Evolutionary conservation across 768 basidiomycete genomes (phyloP).

Genomic region (Phaeolepiota aurea): DNA sequence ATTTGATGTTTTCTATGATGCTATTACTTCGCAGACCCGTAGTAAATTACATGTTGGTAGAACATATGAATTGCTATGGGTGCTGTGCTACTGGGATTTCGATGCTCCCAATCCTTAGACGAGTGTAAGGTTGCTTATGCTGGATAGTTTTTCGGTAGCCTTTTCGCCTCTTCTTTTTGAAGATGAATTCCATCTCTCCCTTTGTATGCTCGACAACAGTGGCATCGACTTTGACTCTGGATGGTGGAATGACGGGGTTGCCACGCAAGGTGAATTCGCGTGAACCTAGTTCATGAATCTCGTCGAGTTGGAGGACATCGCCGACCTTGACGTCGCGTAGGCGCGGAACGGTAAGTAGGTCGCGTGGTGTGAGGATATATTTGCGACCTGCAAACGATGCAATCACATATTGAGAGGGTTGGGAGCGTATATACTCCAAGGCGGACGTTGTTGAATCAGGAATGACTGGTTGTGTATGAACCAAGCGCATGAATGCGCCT

Average conservation of each 20-base stretch:
- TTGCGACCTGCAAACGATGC: slow-evolving; percentile 81
- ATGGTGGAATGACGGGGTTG: slow-evolving; percentile 58
- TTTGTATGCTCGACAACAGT: slow-evolving; percentile 99
- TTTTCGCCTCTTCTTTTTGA: slow-evolving; percentile 98
- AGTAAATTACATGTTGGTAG: slow-evolving; percentile 6
- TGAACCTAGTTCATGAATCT: slow-evolving; percentile 92
- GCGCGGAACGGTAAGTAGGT: slow-evolving; percentile 89
- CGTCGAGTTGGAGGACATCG: slow-evolving; percentile 70
- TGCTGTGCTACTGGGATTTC: slow-evolving; percentile 22
- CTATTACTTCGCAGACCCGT: too few species aligned
- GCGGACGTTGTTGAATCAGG: slow-evolving; percentile 47
- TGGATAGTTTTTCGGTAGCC: slow-evolving; percentile 92
- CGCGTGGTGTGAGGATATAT: slow-evolving; percentile 85
- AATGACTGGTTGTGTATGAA: slow-evolving; percentile 16
- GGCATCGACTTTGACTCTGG: slow-evolving; percentile 66
- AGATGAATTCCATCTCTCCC: slow-evolving; percentile 80
- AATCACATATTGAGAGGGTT: slow-evolving; percentile 88
- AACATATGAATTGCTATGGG: slow-evolving; percentile 16
- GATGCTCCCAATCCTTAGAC: slow-evolving; percentile 85
- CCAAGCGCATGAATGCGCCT: slow-evolving; percentile 9
- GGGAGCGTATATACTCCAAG: slow-evolving; percentile 76
- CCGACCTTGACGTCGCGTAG: slow-evolving; percentile 83
- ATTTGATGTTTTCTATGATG: too few species aligned
- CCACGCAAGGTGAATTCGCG: slow-evolving; percentile 90
- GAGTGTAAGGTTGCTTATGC: slow-evolving; percentile 94